These are phyloP conservation scores for Ambrosiella xylebori DNA, from an alignment of 2,329 filamentous ascomycete genomes.

Conservation along the genomic window DNA sequence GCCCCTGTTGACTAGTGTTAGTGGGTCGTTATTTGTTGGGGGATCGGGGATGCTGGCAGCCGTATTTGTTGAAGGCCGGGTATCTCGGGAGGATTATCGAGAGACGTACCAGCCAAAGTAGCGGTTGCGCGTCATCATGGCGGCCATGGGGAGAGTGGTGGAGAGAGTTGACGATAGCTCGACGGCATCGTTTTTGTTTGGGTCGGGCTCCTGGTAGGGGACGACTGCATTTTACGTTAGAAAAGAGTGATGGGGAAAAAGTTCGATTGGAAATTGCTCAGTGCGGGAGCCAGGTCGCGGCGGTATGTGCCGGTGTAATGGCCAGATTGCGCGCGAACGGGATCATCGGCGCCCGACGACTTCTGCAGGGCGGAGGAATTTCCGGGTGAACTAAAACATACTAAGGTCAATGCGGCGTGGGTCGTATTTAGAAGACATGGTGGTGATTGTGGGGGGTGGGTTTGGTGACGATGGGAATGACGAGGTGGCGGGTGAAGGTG, in stretches of 20 bases:
- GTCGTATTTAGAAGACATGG: conserved; percentile 55
- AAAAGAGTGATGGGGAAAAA: no score
- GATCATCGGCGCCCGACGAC: no score
- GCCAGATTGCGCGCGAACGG: no score
- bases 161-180: conserved; percentile 57
- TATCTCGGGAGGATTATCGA: neutral
- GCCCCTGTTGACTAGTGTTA: conserved; percentile 30
- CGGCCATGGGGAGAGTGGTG: conserved; percentile 85
- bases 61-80: neutral
- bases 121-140: conserved; percentile 85
- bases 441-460: conserved; percentile 5
- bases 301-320: neutral
- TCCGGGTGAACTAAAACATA: conserved; percentile 24
- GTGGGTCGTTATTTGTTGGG: neutral
- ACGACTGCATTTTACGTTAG: conserved; percentile 45
- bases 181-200: conserved; percentile 37
- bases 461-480: neutral
- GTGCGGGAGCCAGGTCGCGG: no score
- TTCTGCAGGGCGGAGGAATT: neutral
- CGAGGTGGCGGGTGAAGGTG: neutral
- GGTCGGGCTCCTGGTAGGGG: conserved; percentile 63
- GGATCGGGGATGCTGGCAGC: neutral
- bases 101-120: conserved; percentile 47
- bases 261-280: no score
- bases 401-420: conserved; percentile 59